phyloP scores from a whole-genome alignment of 495 filamentous ascomycete species.

The Talaromyces proteolyticus region DNA sequence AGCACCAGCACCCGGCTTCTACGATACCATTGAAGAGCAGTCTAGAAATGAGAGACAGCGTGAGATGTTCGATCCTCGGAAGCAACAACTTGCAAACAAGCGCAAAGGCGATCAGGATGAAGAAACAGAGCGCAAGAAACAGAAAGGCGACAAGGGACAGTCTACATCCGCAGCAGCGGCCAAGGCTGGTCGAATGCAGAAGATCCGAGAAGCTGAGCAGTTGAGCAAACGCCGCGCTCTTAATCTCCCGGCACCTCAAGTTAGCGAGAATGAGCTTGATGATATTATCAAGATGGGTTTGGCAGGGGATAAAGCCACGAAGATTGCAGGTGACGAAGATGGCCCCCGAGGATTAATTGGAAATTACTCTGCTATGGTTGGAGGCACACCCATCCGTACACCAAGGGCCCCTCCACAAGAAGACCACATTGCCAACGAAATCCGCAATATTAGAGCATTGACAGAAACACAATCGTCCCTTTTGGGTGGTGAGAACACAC shows the following conservation, averaged over 20 bases:
- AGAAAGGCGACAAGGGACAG: conserved; percentile 78
- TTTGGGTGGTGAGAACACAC: conserved; percentile 89
- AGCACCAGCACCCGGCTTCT: conserved; percentile 82
- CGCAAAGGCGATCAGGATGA: conserved; percentile 87
- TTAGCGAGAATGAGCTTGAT: conserved; percentile 87
- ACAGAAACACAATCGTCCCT: conserved; percentile 96
- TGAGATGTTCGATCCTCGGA: conserved; percentile 86
- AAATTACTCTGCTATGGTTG: conserved; percentile 75
- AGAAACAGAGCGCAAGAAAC: conserved; percentile 72
- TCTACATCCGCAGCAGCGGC: conserved; percentile 80
- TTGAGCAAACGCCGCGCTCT: conserved; percentile 83
- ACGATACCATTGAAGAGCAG: conserved; percentile 82
- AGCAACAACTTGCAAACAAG: conserved; percentile 93
- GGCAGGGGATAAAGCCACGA: conserved; percentile 83
- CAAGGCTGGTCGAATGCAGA: conserved; percentile 93
- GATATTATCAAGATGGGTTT: conserved; percentile 99
- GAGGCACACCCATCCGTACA: conserved; percentile 83
- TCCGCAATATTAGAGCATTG: conserved; percentile 85
- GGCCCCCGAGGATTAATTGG: conserved; percentile 82
- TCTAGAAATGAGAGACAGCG: conserved; percentile 78
- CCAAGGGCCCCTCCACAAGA: conserved; percentile 86
- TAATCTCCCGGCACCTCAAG: conserved; percentile 80
- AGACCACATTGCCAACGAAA: conserved; percentile 93
- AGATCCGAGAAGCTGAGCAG: conserved; percentile 91
- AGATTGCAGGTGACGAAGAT: conserved; percentile 69